These are phyloP conservation scores for Diaporthe aspalathi DNA, from an alignment of 2,329 filamentous ascomycete species.

Conservation along the genomic window DNA sequence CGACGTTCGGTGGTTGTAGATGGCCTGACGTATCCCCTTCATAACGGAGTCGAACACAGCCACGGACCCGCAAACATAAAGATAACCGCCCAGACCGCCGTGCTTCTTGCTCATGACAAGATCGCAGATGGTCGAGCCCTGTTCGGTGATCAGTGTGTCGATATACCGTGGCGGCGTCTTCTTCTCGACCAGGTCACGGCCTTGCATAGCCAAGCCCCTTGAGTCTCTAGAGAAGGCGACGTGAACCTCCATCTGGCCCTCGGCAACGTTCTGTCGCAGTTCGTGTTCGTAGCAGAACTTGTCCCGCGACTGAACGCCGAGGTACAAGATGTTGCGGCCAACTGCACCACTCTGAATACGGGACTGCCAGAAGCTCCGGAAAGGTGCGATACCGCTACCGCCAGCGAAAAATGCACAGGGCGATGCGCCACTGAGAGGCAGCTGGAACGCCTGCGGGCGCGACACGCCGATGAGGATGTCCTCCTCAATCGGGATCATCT, in stretches of 20 bases:
- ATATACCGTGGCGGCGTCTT: conserved; percentile 63
- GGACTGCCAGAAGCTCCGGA: conserved; percentile 65
- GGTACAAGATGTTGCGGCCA: conserved; percentile 60
- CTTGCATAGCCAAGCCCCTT: conserved; percentile 52
- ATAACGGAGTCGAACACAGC: conserved; percentile 66
- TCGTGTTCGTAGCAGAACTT: conserved; percentile 64
- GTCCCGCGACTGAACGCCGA: conserved; percentile 64
- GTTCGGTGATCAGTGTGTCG: conserved; percentile 62
- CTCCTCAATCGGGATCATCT: conserved; percentile 55
- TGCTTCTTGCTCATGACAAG: conserved; percentile 68
- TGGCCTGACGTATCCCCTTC: conserved; percentile 65
- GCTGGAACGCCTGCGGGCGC: conserved; percentile 62
- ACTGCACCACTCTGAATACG: conserved; percentile 52
- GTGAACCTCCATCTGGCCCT: conserved; percentile 63
- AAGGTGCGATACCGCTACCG: conserved; percentile 65
- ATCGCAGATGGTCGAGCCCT: conserved; percentile 62
- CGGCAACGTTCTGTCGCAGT: conserved; percentile 57
- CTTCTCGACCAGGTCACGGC: conserved; percentile 59
- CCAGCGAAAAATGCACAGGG: conserved; percentile 66
- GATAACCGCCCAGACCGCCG: conserved; percentile 60
- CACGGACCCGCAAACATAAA: conserved; percentile 62
- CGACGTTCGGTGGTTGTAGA: conserved; percentile 63
- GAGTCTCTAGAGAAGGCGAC: conserved; percentile 64
- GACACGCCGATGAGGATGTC: conserved; percentile 65
- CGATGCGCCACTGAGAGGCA: conserved; percentile 61